Evolutionary conservation across 768 basidiomycete species (phyloP).

Genomic region (Glaciozyma antarctica): DNA sequence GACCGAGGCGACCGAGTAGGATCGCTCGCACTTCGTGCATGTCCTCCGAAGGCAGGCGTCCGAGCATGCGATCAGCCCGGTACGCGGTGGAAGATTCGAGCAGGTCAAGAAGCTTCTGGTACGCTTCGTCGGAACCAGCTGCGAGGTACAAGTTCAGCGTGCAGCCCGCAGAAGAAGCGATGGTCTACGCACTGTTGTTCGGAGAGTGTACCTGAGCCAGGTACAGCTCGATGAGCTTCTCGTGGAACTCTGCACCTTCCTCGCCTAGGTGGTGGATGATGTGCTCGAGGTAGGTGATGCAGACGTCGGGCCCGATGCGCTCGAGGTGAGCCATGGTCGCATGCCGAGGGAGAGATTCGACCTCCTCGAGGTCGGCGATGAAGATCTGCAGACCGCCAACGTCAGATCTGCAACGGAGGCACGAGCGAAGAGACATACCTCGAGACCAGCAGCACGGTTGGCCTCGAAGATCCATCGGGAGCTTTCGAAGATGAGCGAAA

Average conservation of each 20-base stretch:
- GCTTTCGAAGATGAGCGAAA: constrained; percentile 69
- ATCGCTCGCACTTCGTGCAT: constrained; percentile 86
- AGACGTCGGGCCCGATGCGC: constrained; percentile 49
- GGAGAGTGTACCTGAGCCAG: constrained; percentile 52
- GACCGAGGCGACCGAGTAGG: constrained; percentile 74
- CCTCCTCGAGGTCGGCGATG: constrained; percentile 70
- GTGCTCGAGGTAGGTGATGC: constrained; percentile 72
- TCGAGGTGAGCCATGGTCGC: constrained; percentile 71
- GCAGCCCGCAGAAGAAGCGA: background rate
- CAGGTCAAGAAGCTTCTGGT: constrained; percentile 66
- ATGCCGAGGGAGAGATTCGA: constrained; percentile 65
- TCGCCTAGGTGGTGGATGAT: constrained; percentile 68
- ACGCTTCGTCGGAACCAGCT: constrained; percentile 50
- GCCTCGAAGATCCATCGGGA: constrained; percentile 77
- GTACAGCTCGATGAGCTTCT: constrained; percentile 81
- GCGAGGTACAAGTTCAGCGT: background rate
- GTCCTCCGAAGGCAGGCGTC: constrained; percentile 60
- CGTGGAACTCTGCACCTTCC: constrained; percentile 60
- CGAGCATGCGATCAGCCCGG: constrained; percentile 68
- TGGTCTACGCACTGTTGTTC: constrained; percentile 44
- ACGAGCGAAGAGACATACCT: constrained; percentile 45
- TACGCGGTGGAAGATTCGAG: constrained; percentile 62
- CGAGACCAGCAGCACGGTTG: constrained; percentile 62
- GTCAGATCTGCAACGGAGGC: background rate
- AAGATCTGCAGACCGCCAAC: constrained; percentile 57